phyloP scores from a whole-genome alignment of 768 basidiomycete genomes.

The Pleurotus sapidus region DNA sequence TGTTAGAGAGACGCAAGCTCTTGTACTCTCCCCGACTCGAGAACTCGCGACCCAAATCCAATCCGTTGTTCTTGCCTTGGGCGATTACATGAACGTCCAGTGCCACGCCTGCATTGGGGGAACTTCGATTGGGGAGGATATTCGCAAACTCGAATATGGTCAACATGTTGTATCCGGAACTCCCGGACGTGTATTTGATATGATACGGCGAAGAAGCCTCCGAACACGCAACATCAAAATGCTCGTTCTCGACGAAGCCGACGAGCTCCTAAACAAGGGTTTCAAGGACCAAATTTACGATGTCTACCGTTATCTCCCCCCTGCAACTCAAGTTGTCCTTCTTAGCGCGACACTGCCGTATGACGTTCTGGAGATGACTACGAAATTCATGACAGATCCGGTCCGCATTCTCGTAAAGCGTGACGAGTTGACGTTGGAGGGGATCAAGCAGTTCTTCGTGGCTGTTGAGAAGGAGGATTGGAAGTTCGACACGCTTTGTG shows the following conservation, averaged over 20 bases:
- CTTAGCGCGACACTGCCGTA: constrained; percentile 95
- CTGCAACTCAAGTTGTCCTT: constrained; percentile 95
- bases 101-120: constrained; percentile 99
- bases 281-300: constrained; percentile 99
- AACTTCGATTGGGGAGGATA: constrained; percentile 96
- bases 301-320: constrained; percentile 95
- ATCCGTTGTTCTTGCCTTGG: constrained; percentile 92
- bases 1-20: constrained; percentile 92
- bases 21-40: constrained; percentile 96
- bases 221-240: constrained; percentile 98
- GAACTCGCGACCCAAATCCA: constrained; percentile 99
- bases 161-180: constrained; percentile 98
- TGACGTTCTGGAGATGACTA: constrained; percentile 98
- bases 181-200: constrained; percentile 97
- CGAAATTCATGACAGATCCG: constrained; percentile 99
- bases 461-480: constrained; percentile 99
- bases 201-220: constrained; percentile 93
- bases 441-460: constrained; percentile 96
- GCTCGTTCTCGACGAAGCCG: constrained; percentile 92
- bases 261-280: constrained; percentile 95
- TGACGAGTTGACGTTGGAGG: constrained; percentile 97
- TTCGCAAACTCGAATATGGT: constrained; percentile 94
- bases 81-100: constrained; percentile 99
- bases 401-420: constrained; percentile 98
- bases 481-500: constrained; percentile 98